Evolutionary conservation across 768 basidiomycete genomes (phyloP).

Genomic region (Calocera viscosa): DNA sequence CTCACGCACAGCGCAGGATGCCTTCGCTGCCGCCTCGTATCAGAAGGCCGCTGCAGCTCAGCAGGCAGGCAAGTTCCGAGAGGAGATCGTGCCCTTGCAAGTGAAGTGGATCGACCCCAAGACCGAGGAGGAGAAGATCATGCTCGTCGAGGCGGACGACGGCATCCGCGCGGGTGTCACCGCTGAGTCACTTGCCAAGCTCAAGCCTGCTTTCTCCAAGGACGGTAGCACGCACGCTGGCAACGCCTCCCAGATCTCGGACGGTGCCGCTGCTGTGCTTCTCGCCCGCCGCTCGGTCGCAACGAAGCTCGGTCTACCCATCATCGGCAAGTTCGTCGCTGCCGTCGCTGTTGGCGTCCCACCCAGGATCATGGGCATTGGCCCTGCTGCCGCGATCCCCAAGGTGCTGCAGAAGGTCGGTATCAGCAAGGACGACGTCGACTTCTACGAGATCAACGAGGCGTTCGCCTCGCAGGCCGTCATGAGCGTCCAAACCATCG

Average conservation of each 20-base stretch:
- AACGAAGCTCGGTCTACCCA: constrained; percentile 68
- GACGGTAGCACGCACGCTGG: constrained; percentile 68
- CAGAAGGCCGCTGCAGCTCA: constrained; percentile 70
- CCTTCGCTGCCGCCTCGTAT: constrained; percentile 73
- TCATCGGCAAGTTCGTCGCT: constrained; percentile 73
- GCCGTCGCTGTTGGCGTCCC: constrained; percentile 65
- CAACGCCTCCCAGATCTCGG: constrained; percentile 82
- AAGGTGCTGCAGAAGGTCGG: constrained; percentile 54
- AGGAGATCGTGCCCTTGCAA: constrained; percentile 72
- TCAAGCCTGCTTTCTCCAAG: constrained; percentile 75
- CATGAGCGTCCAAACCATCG: constrained; percentile 55
- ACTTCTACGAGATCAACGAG: constrained; percentile 88
- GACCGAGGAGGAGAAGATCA: constrained; percentile 51
- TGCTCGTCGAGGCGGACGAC: constrained; percentile 69
- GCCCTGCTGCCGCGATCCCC: constrained; percentile 80
- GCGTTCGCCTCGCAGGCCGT: constrained; percentile 67
- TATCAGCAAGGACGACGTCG: constrained; percentile 55
- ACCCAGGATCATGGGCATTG: constrained; percentile 82
- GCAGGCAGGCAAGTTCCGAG: constrained; percentile 67
- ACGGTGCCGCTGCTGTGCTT: constrained; percentile 83
- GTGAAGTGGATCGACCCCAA: constrained; percentile 60
- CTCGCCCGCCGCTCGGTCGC: constrained; percentile 70
- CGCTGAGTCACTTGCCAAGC: constrained; percentile 57
- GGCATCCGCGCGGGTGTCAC: constrained; percentile 81
- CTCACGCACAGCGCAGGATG: constrained; percentile 65